Percentiles rank a stretch among this genome's conserved stretches.
phyloP scores from a whole-genome alignment of 495 filamentous ascomycete genomes.

The Daldinia decipiens region DNA sequence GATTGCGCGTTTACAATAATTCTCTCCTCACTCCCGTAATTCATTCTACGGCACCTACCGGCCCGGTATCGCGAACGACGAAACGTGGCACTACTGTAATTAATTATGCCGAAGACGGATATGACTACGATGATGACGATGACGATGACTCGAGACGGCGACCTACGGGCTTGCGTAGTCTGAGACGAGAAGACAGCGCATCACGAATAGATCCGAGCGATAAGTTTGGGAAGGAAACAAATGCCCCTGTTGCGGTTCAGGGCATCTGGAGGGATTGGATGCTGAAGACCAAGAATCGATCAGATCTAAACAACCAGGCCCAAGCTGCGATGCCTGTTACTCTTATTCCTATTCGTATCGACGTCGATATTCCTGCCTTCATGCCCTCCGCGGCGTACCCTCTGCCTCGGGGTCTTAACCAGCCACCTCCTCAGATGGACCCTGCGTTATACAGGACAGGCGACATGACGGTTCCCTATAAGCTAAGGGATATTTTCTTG shows the following conservation, averaged over 20 bases:
- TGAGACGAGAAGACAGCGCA: constrained; percentile 78
- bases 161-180: constrained; percentile 84
- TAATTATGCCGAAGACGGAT: constrained; percentile 97
- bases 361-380: constrained; percentile 87
- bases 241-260: constrained; percentile 81
- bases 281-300: constrained; percentile 72
- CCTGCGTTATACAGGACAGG: constrained; percentile 75
- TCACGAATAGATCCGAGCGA: constrained; percentile 68
- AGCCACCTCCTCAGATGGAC: constrained; percentile 58
- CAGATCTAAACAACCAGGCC: constrained; percentile 80
- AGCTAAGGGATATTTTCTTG: constrained; percentile 91
- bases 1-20: constrained; percentile 90
- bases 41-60: constrained; percentile 69
- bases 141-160: constrained; percentile 80
- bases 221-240: constrained; percentile 86
- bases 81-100: constrained; percentile 96
- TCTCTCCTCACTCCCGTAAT: constrained; percentile 90
- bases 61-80: constrained; percentile 82
- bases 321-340: constrained; percentile 88
- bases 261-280: constrained; percentile 96
- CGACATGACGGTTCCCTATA: constrained; percentile 80
- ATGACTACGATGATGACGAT: constrained; percentile 93
- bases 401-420: constrained; percentile 65
- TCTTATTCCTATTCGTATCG: constrained; percentile 94
- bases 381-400: constrained; percentile 78